phyloP scores from a whole-genome alignment of 2,329 filamentous ascomycete genomes.

The Endoconidiophora laricicola region DNA sequence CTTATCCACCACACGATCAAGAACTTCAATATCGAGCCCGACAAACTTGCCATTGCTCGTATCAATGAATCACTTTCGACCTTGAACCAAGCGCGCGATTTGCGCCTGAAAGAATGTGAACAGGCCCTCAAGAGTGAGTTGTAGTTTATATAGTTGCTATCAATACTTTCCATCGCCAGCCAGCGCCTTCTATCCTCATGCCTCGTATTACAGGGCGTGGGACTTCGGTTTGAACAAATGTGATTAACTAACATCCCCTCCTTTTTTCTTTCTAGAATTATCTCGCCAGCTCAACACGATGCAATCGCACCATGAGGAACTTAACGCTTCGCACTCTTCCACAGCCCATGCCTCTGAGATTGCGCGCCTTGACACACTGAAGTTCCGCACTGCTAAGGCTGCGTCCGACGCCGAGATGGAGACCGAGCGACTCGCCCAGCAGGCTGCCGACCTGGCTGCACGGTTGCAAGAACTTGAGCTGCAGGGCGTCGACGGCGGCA shows the following conservation, averaged over 20 bases:
- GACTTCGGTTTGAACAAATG: neutral
- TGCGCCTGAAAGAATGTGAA: constrained; percentile 57
- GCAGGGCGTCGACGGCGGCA: constrained; percentile 64
- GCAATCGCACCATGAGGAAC: constrained; percentile 59
- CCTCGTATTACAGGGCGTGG: too few relatives aligned
- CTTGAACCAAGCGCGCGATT: constrained; percentile 67
- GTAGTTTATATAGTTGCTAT: too few relatives aligned
- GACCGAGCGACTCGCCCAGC: constrained; percentile 72
- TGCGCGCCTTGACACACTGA: constrained; percentile 73
- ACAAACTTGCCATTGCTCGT: constrained; percentile 69
- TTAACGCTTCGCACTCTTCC: constrained; percentile 57
- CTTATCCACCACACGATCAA: constrained; percentile 81
- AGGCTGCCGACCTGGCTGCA: constrained; percentile 58
- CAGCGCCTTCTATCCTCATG: neutral
- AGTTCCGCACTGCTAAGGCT: constrained; percentile 87
- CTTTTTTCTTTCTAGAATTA: constrained; percentile 30
- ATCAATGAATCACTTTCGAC: constrained; percentile 70
- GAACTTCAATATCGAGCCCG: constrained; percentile 88
- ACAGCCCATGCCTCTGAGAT: constrained; percentile 71
- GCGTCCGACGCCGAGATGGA: constrained; percentile 83
- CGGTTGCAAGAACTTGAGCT: constrained; percentile 68
- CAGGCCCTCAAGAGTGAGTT: constrained; percentile 41
- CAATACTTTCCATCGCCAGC: too few relatives aligned
- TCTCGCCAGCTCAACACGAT: constrained; percentile 61
- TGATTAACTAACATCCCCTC: neutral